Conservation (phyloP, 2,329 filamentous ascomycete genomes). For the Aschersonia sp. region DNA sequence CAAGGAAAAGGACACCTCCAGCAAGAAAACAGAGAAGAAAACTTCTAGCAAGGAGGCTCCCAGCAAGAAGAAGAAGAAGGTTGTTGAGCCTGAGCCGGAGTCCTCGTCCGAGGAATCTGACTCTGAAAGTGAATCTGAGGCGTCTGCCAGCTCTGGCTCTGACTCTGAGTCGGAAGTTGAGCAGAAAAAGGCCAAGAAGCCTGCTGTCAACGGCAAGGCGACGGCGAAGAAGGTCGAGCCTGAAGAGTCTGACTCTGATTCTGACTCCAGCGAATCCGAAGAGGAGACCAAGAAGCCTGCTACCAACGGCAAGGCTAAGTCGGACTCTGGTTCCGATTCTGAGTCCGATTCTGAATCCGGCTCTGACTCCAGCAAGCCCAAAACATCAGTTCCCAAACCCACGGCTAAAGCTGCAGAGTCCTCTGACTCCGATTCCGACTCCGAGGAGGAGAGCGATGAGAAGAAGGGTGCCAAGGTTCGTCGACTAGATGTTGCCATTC, state of each 20-base stretch:
- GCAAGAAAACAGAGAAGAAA: neutral
- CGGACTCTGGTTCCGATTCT: constrained; percentile 14
- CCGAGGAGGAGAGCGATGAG: constrained; percentile 13
- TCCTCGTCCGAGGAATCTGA: constrained; percentile 20
- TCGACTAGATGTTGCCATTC: neutral
- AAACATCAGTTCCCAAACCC: constrained; percentile 4
- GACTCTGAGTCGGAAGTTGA: constrained; percentile 19
- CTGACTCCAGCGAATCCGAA: constrained; percentile 23
- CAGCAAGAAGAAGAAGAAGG: constrained; percentile 29
- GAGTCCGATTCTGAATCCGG: constrained; percentile 16
- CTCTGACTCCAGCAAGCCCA: constrained; percentile 13
- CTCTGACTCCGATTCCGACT: constrained; percentile 12
- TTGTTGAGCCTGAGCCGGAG: constrained; percentile 21
- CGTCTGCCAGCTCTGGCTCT: constrained; percentile 6
- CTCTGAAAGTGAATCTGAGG: constrained; percentile 17
- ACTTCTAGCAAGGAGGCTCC: constrained; percentile 4
- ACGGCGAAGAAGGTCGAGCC: constrained; percentile 11
- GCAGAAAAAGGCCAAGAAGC: constrained; percentile 12
- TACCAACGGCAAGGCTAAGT: constrained; percentile 11
- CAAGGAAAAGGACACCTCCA: neutral
- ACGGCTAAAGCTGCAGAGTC: constrained; percentile 15
- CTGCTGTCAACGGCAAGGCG: constrained; percentile 10
- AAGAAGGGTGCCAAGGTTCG: constrained; percentile 15
- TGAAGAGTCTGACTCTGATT: constrained; percentile 16
- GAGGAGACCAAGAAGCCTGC: constrained; percentile 16